Percentiles rank a stretch among this genome's conserved stretches.
phyloP scores from a whole-genome alignment of 1,139 yeast genomes.

The Blastobotrys petasosporus region DNA sequence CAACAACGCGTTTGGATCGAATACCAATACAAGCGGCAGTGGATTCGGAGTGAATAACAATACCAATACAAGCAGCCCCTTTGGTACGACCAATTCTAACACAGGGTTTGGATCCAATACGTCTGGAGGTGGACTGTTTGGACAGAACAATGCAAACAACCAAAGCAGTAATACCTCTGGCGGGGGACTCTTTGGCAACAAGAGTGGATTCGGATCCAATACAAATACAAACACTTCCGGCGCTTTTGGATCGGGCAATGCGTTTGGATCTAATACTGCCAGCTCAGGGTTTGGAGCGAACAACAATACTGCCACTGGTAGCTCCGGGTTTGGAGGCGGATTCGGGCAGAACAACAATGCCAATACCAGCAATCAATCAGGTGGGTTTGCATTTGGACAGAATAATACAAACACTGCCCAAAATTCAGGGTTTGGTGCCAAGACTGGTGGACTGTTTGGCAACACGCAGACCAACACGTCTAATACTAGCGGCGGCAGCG shows the following conservation, averaged over 20 bases:
- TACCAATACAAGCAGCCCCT: slow-evolving; percentile 13
- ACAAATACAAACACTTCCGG: slow-evolving; percentile 21
- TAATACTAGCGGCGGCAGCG: background rate
- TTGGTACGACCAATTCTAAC: background rate
- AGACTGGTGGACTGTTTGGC: slow-evolving; percentile 21
- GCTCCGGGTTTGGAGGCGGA: slow-evolving; percentile 1
- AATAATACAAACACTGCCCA: no score
- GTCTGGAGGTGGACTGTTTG: slow-evolving; percentile 16
- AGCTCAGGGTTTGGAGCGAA: slow-evolving; percentile 9
- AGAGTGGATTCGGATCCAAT: slow-evolving; percentile 13
- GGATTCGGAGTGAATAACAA: slow-evolving; percentile 11
- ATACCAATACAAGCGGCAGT: slow-evolving; percentile 1
- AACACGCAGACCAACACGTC: slow-evolving; percentile 17
- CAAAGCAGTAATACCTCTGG: background rate
- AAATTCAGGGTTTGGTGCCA: slow-evolving; percentile 15
- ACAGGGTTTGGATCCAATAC: background rate
- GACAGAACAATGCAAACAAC: slow-evolving; percentile 8
- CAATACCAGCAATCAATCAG: slow-evolving; percentile 18
- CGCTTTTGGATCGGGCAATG: slow-evolving; percentile 6
- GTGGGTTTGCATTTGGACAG: slow-evolving; percentile 26
- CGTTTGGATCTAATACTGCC: background rate
- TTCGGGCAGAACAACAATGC: background rate
- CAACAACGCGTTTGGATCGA: slow-evolving; percentile 8
- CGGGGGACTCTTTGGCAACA: background rate
- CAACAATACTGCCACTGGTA: background rate